Evolutionary conservation across 148 eudicot species (phyloP), one percentile per base, ranked within the genome.

Genomic region (Fagopyrum esculentum): DNA sequence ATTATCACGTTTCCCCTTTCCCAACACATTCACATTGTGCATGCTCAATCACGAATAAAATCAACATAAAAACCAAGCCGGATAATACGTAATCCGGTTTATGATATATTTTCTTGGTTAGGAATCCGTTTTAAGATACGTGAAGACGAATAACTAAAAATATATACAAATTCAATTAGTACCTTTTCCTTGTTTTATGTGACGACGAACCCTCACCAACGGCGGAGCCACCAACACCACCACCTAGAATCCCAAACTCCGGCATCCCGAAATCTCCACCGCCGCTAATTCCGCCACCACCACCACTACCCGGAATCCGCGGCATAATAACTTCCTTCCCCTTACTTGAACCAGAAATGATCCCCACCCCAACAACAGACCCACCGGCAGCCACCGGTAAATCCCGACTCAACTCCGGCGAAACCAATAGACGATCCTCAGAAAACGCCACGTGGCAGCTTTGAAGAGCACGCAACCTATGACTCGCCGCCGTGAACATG

Each of bases 171-270:
- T 9, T 17, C 4, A 5, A 8, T 1, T 2, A 1, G 17, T 66
- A 66, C 71, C 71, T 66, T 66, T 66, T 66, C 71, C 71, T 66
- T 43, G 71, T 12, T 15, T 66, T 66, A 22, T 40, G 71, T 10
- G 15, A 13, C 46, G n/a, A 5, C 9, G 71, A 66, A 4, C 66
- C 40, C 66, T 60, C 66, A 2, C 43, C 64, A 9, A 30, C 35
- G 64, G 35, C 12, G 8, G 15, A 9, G 26, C 16, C 44, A 30
- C 44, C 16, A 30, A 6, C 44, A 8, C 43, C 69, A 13, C n/a
- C 71, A 13, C 44, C 69, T 43, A 12, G 11, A n/a, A 29, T 44
- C 2, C 3, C 45, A 12, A 9, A 63, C 15, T 11, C 45, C 45
- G 44, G 69, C 44, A 30, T n/a, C 69, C 69, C 6, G 45, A 61